Conservation (phyloP, 805 yeast genomes). For the Candida methanosorbosa region DNA sequence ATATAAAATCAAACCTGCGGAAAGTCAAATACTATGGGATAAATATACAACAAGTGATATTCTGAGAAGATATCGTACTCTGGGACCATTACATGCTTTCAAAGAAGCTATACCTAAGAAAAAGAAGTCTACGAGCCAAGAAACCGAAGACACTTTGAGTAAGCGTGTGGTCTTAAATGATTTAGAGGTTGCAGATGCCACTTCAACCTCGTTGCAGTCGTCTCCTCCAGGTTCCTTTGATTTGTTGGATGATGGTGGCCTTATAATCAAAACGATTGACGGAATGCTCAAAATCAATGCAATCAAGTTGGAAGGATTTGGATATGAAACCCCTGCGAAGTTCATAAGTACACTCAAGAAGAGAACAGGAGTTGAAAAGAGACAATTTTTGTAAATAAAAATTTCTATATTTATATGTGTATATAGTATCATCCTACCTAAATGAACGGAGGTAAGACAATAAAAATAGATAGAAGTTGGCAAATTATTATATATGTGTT, state of each 20-base stretch:
- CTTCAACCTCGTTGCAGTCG: slow-evolving; percentile 13
- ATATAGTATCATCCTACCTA: no score
- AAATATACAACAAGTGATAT: slow-evolving; percentile 27
- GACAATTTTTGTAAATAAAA: no score
- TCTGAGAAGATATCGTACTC: slow-evolving; percentile 34
- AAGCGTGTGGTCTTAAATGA: slow-evolving; percentile 32
- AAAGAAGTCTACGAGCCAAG: slow-evolving; percentile 3
- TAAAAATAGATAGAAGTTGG: no score
- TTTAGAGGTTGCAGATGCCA: background rate
- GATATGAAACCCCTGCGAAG: slow-evolving; percentile 32
- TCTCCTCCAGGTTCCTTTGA: slow-evolving; percentile 21
- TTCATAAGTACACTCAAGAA: slow-evolving; percentile 38
- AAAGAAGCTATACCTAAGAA: slow-evolving; percentile 27
- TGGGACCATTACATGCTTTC: slow-evolving; percentile 49
- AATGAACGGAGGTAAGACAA: no score
- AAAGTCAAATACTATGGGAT: slow-evolving; percentile 41
- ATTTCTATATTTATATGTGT: no score
- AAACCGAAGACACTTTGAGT: background rate
- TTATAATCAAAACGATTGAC: slow-evolving; percentile 36
- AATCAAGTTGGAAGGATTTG: slow-evolving; percentile 49
- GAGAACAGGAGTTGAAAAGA: no score
- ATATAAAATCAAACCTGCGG: slow-evolving; percentile 37
- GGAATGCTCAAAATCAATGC: slow-evolving; percentile 28
- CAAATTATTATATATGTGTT: no score
- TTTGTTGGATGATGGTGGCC: slow-evolving; percentile 4